These are phyloP conservation scores for Globisporangium sylvaticum DNA, from an alignment of 352 stramenopile genomes.

Conservation along the genomic window DNA sequence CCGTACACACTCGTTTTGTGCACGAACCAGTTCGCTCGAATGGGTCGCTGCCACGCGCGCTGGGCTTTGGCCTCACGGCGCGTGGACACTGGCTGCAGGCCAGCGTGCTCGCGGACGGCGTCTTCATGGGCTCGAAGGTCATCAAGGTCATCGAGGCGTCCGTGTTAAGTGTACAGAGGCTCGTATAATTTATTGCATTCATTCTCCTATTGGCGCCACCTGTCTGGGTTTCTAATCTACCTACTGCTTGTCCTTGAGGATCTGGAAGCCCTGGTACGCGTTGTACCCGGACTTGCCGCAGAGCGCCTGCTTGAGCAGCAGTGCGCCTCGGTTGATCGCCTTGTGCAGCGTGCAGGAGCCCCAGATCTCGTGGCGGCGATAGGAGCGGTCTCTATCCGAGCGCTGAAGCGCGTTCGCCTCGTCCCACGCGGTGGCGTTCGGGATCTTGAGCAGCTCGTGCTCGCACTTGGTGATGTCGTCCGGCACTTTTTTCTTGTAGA, in stretches of 20 bases:
- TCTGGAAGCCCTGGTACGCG: constrained; percentile 9
- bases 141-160: constrained; percentile 82
- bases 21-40: constrained; percentile 68
- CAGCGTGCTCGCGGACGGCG: constrained; percentile 87
- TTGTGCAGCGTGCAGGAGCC: constrained; percentile 20
- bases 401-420: not conserved
- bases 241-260: constrained; percentile 14
- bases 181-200: no score
- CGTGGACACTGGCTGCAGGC: constrained; percentile 91
- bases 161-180: no score
- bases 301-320: constrained; percentile 12
- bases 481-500: constrained; percentile 38
- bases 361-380: constrained; percentile 20
- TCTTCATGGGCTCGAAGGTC: constrained; percentile 88
- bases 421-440: not conserved
- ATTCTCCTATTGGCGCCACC: no score
- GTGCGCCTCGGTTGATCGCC: constrained; percentile 9
- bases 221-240: not conserved
- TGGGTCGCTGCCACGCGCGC: constrained; percentile 88
- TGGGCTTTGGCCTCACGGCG: constrained; percentile 97
- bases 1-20: constrained; percentile 10
- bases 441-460: constrained; percentile 6
- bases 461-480: constrained; percentile 10
- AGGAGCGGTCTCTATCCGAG: not conserved
- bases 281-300: constrained; percentile 19